These are phyloP conservation scores for Fragilaria crotonensis DNA, from an alignment of 108 stramenopile genomes.

Conservation along the genomic window DNA sequence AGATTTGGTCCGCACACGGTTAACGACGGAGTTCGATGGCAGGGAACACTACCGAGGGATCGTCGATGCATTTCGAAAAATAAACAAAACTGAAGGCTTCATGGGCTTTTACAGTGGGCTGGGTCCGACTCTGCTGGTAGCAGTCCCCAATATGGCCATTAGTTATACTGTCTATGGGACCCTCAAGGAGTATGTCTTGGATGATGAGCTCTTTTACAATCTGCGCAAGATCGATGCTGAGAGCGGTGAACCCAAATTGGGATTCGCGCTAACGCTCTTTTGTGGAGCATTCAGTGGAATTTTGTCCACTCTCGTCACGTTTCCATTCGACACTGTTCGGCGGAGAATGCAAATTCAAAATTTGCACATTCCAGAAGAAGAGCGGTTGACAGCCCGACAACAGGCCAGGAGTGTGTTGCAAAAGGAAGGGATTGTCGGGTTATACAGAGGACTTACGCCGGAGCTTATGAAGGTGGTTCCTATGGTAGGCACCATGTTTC, in stretches of 20 bases:
- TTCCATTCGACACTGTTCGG: slow-evolving; percentile 88
- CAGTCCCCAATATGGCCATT: slow-evolving; percentile 90
- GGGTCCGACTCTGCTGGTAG: slow-evolving; percentile 82
- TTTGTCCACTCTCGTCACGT: slow-evolving; percentile 71
- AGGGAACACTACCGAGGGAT: slow-evolving; percentile 80
- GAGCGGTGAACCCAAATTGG: slow-evolving; percentile 69
- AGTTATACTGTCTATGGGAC: slow-evolving; percentile 86
- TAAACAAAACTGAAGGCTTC: slow-evolving; percentile 68
- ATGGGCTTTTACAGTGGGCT: slow-evolving; percentile 84
- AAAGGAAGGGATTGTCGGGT: slow-evolving; percentile 65
- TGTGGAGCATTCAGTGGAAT: slow-evolving; percentile 79
- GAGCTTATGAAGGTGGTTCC: slow-evolving; percentile 92
- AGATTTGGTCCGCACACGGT: slow-evolving; percentile 85
- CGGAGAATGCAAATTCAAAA: slow-evolving; percentile 89
- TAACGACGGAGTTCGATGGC: slow-evolving; percentile 85
- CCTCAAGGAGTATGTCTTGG: slow-evolving; percentile 74
- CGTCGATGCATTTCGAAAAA: slow-evolving; percentile 76
- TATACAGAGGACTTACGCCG: slow-evolving; percentile 88
- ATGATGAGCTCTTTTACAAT: slow-evolving; percentile 87
- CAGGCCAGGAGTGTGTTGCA: slow-evolving; percentile 45
- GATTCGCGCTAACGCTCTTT: slow-evolving; percentile 61
- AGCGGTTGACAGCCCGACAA: slow-evolving; percentile 50
- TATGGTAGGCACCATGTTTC: slow-evolving; percentile 93
- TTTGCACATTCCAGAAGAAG: slow-evolving; percentile 52
- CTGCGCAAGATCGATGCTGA: slow-evolving; percentile 72